phyloP scores from a whole-genome alignment of 2,329 filamentous ascomycete genomes.

The Pseudocercospora fijiensis region DNA sequence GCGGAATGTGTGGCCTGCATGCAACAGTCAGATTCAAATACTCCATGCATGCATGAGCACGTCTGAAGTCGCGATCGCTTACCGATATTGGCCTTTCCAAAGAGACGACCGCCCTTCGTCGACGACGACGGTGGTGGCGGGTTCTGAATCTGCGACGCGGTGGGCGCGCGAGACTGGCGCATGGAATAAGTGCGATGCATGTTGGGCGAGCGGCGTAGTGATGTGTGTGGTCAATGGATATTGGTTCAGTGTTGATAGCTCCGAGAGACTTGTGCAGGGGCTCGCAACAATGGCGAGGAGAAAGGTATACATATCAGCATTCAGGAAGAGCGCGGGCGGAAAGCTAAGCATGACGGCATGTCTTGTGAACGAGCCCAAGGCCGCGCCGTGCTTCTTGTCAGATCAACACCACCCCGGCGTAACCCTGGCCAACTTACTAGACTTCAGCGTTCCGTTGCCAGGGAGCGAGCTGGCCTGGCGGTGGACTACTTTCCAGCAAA shows the following conservation, averaged over 20 bases:
- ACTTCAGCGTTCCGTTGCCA: not conserved
- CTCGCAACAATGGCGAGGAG: constrained; percentile 7
- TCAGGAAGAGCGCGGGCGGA: constrained; percentile 2
- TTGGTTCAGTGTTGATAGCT: not conserved
- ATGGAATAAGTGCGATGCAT: constrained; percentile 99
- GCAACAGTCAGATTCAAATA: not conserved
- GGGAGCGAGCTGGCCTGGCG: not conserved
- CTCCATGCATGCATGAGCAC: not conserved
- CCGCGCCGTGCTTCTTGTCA: not conserved
- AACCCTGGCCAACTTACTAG: not conserved
- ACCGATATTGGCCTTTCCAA: constrained; percentile 84
- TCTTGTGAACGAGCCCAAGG: not conserved
- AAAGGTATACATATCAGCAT: not conserved
- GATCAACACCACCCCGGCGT: not conserved
- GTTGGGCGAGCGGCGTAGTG: constrained; percentile 27
- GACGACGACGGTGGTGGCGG: constrained; percentile 87
- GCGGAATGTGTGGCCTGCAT: constrained; percentile 66
- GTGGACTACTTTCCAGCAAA: not conserved
- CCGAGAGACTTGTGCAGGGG: not conserved
- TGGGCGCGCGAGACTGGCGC: constrained; percentile 95
- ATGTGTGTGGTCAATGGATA: not conserved
- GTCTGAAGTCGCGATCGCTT: not conserved
- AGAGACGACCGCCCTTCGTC: constrained; percentile 87
- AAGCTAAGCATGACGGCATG: constrained; percentile 1
- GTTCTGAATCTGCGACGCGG: constrained; percentile 86